Evolutionary conservation across 306 rosid species (phyloP), one percentile per base, ranked within the genome.

Genomic region (Arachis stenosperma): DNA sequence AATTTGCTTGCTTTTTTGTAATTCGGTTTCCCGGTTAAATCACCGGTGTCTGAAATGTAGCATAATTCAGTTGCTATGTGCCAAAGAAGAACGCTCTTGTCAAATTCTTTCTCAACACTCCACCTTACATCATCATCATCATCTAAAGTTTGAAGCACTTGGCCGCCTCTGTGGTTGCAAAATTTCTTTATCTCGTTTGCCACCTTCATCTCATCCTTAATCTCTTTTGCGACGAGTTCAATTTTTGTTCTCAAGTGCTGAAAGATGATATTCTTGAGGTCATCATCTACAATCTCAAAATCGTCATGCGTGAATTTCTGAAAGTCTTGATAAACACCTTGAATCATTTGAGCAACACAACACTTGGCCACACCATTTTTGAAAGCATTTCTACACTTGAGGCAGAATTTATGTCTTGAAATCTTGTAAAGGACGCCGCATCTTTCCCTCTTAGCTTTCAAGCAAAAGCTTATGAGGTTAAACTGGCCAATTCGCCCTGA

Each of bases 21-120:
- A 14, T 27, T 69, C 52, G 30, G 40, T 57, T 42, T 3, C 5
- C 13, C 9, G 43, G 43, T 48, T 0, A 6, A n/a, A 15, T 4
- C 75, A 11, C 0, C 7, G 0, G 3, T 9, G 15, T 8, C 65
- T 71, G 65, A 66, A 66, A 58, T 36, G 27, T 67, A 69, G 14
- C 79, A 80, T 39, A 74, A 7, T 27, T 68, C 43, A 43, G 83
- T 74, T 17, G 79, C 83, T 61, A 80, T 69, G 9, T 80, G 79
- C 79, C 83, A 80, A 2, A 80, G 52, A 37, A 74, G 62, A 74
- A 80, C 74, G 67, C 83, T 80, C 62, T 69, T 47, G 39, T 80
- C 83, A 55, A 74, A 74, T 6, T 60, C 83, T 27, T 37, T 63
- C 41, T 61, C 8, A 0, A 78, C 43, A 10, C 67, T 78, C 67